Conservation (phyloP, 2,329 filamentous ascomycete genomes). For the Ascochyta lentis region DNA sequence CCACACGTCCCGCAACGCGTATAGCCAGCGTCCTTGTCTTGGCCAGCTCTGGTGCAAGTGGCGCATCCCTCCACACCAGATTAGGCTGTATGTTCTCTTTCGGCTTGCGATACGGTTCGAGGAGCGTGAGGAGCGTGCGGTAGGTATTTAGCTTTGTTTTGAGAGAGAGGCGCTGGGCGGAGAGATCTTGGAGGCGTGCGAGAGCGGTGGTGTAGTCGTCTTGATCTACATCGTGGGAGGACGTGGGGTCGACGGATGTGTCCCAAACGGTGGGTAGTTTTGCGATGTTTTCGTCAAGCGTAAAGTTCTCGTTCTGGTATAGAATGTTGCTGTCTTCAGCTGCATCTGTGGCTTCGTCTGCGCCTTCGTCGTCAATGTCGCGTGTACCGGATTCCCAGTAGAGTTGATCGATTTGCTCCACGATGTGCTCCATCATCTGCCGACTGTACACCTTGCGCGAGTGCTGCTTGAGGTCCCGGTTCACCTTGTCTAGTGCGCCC, state of each 20-base stretch:
- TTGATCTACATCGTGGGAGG: constrained; percentile 26
- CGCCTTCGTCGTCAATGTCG: constrained; percentile 28
- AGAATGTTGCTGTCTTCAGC: constrained; percentile 50
- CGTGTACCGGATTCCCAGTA: constrained; percentile 62
- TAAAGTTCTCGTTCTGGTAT: constrained; percentile 40
- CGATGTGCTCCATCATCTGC: constrained; percentile 73
- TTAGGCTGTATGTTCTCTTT: constrained; percentile 65
- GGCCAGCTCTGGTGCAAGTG: constrained; percentile 70
- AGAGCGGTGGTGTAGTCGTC: constrained; percentile 50
- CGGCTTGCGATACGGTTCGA: constrained; percentile 61
- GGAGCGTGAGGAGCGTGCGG: constrained; percentile 56
- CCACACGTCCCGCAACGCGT: constrained; percentile 46
- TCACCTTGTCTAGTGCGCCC: constrained; percentile 64
- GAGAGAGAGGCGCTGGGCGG: constrained; percentile 57
- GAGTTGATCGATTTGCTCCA: constrained; percentile 73
- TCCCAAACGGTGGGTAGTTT: constrained; percentile 42
- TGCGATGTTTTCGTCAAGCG: constrained; percentile 42
- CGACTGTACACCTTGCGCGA: constrained; percentile 70
- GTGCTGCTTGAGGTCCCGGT: constrained; percentile 69
- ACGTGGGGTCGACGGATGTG: constrained; percentile 24
- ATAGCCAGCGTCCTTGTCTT: constrained; percentile 66
- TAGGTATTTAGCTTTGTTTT: constrained; percentile 58
- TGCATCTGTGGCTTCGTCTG: constrained; percentile 38
- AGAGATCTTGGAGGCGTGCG: constrained; percentile 56
- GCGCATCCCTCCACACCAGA: constrained; percentile 68